Evolutionary conservation across 164 flowering plant species (phyloP), one percentile per base, ranked within the genome.

Genomic region (Kalanchoe fedtschenkoi): DNA sequence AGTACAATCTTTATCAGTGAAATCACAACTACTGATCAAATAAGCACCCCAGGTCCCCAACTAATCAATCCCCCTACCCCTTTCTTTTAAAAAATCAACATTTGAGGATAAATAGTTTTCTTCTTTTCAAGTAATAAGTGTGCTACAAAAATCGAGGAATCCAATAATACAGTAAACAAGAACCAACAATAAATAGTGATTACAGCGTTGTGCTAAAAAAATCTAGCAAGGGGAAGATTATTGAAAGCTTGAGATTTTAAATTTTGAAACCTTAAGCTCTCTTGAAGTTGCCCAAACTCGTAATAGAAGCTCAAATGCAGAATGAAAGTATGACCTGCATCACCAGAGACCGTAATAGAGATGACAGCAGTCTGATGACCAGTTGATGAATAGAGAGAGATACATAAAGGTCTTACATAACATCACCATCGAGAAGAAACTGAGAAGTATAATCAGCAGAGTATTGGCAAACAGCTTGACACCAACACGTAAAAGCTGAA

Each of bases 401-500:
- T 39, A 35, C 43, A 22, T 1, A 21, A 68, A 62, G 22, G 26
- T 71, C 96, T 87, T 76, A 95, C 96, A 85, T 81, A 74, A 91
- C 83, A 70, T 87, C 96, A 69, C 76, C 78, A 74, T 85, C 97
- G 62, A 86, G 78, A 65, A 75, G 72, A 33, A 76, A 67, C 62
- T 75, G 72, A 38, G 85, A 75, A 60, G 91, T 81, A 34, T 74
- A 77, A 65, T 91, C 95, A 34, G 72, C 61, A 44, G 68, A 64
- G 67, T 80, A 81, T 55, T 78, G 91, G 82, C 80, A 83, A 55
- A 73, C 83, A 76, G 99, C 97, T 69, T 89, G 96, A 75, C 97
- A 87, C 99, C 99, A 91, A 68, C 90, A 91, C 74, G 85, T 95
- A 73, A 95, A 82, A 66, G 99, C 99, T 91, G 81, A 41, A 75